Base-by-base conservation (phyloP, 163 green algal genomes). In the Scenedesmus sp. region DNA sequence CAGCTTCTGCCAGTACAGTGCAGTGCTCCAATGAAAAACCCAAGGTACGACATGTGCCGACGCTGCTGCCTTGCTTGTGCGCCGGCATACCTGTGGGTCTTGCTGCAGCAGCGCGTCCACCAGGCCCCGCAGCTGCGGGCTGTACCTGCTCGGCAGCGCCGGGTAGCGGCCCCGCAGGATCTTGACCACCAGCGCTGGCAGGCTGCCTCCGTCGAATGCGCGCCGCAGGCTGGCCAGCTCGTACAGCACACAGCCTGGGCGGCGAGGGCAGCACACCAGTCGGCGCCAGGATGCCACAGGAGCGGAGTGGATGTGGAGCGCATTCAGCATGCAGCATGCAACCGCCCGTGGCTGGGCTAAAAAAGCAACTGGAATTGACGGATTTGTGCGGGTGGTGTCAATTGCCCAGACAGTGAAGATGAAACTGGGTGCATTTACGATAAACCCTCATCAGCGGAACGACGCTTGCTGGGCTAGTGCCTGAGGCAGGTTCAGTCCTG, bases 161-260 rank as follows among this genome's bases (percentile, higher is more conserved):
- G 93, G 89, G 85, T 95, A 95, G 51, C 91, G 92, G 80, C 93
- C 94, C 24, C 80, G 80, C 30, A 86, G 53, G 26, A 91, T 87
- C 53, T 91, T 91, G 30, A 88, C 44, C 33, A 95, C 87, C 78
- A 97, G 90, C 72, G 90, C 91, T 4, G 95, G 94, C 46, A 97
- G 51, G 90, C 87, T 94, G n/a, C 94, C 78, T 42, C 92, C 96
- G 79, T 96, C 93, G 86, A 98, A 97, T 1, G 96, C 93, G 33
- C 94, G 93, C 51, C 95, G 95, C n/a, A 97, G 91, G 2, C 91
- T 97, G 70, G 81, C 86, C 70, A 97, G 83, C 91, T 97, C 96
- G 88, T 97, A 97, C 76, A 97, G 91, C 65, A 97, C 93, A 91
- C 94, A 97, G 46, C 96, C 84, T 89, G 84, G 3, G 13, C 15